phyloP scores from a whole-genome alignment of 768 basidiomycete genomes.

The Sporobolomyces roseus region DNA sequence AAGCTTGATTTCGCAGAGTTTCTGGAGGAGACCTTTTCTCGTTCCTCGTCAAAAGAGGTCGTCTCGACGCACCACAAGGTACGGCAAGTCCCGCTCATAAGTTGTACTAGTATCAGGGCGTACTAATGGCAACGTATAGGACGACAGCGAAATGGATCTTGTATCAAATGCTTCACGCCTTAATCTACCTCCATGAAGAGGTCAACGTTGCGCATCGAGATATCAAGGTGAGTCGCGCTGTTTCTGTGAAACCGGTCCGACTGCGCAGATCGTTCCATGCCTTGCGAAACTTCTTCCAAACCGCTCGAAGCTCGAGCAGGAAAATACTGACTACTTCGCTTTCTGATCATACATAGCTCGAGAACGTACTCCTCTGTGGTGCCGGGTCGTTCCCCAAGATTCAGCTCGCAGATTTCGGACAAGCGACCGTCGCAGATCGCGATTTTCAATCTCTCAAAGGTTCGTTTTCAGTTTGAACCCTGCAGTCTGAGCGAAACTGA shows the following conservation, averaged over 20 bases:
- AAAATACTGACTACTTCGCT: too few species aligned
- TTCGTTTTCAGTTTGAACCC: background rate
- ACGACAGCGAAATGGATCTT: slow-evolving; percentile 32
- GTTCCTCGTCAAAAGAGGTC: slow-evolving; percentile 24
- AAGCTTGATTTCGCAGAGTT: slow-evolving; percentile 16
- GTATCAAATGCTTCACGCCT: slow-evolving; percentile 29
- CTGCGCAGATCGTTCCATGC: background rate
- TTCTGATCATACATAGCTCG: slow-evolving; percentile 20
- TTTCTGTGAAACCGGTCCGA: background rate
- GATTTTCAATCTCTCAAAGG: slow-evolving; percentile 17
- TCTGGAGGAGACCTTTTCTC: slow-evolving; percentile 39
- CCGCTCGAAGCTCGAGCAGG: background rate
- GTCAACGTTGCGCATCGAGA: slow-evolving; percentile 30
- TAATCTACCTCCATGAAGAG: slow-evolving; percentile 28
- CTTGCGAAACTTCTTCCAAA: background rate
- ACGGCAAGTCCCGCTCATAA: background rate
- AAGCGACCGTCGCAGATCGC: slow-evolving; percentile 1
- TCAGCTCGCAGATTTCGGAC: slow-evolving; percentile 24
- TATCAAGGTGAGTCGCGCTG: slow-evolving; percentile 1
- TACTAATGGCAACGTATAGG: too few species aligned
- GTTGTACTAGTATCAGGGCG: background rate
- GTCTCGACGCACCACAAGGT: slow-evolving; percentile 28
- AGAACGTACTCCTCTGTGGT: slow-evolving; percentile 14
- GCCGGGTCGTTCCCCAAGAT: slow-evolving; percentile 18
- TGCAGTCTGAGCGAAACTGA: too few species aligned